These are phyloP conservation scores for Aspergillus glaucus DNA, from an alignment of 2,329 filamentous ascomycete genomes.

Conservation along the genomic window DNA sequence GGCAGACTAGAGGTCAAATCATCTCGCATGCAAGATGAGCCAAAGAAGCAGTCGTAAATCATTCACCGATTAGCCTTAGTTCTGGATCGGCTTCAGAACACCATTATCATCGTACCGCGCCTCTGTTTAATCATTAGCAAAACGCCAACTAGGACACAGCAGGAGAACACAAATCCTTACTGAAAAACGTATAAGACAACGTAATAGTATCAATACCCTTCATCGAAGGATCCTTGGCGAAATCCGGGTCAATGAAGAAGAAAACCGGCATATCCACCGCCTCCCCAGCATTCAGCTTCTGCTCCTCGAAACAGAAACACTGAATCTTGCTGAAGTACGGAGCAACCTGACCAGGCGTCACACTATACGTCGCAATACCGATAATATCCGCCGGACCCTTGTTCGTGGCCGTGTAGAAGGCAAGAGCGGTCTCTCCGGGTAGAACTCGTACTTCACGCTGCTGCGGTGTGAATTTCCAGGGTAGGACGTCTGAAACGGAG, in stretches of 20 bases:
- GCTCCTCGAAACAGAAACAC: conserved; percentile 98
- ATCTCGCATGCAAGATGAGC: too few species aligned
- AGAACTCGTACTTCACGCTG: conserved; percentile 94
- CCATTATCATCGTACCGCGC: conserved; percentile 80
- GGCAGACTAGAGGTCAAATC: too few species aligned
- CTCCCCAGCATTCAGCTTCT: conserved; percentile 88
- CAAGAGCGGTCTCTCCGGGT: conserved; percentile 91
- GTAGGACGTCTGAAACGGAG: conserved; percentile 87
- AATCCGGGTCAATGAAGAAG: conserved; percentile 96
- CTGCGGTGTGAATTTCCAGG: conserved; percentile 96
- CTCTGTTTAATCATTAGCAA: conserved; percentile 50
- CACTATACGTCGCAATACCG: conserved; percentile 94
- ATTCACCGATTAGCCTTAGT: conserved; percentile 5
- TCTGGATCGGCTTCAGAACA: conserved; percentile 54
- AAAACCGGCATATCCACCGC: conserved; percentile 99
- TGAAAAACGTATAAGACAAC: conserved; percentile 96
- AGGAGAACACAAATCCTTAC: conserved; percentile 47
- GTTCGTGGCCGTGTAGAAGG: conserved; percentile 97
- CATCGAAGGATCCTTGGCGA: conserved; percentile 89
- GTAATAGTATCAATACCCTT: conserved; percentile 91
- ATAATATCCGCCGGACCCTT: conserved; percentile 87
- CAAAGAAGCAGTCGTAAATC: too few species aligned
- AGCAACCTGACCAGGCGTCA: conserved; percentile 90
- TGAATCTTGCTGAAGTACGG: conserved; percentile 99
- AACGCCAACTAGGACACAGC: not conserved